Base-by-base conservation (phyloP, 2,329 filamentous ascomycete genomes). In the Verticillium longisporum region DNA sequence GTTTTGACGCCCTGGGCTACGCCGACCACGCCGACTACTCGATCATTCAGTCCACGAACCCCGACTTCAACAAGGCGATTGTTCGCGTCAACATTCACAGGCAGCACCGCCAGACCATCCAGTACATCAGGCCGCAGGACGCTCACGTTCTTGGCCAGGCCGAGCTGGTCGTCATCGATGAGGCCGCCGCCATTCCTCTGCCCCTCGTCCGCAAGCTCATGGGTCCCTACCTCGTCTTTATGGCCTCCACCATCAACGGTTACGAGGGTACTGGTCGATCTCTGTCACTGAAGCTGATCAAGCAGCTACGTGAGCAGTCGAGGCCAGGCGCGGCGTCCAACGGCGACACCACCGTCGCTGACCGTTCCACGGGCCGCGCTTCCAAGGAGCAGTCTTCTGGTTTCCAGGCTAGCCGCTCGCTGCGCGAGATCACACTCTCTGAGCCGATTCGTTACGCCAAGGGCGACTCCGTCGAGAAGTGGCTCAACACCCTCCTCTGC, bases 231-330 rank as follows among this genome's bases (percentile, higher is more conserved):
- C 81, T 99, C 41, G 92, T 98, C 9, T 99, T 99, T 76, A 98
- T 99, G 95, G 92, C 96, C 1, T 99, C 95, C 0, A 99, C 95
- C 1, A 97, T 99, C 78, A 98, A 98, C 72, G 95, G 95, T 62
- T 99, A 99, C 73, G 95, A 99, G 78, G 95, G 95, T 61, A 99
- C 95, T 6, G 95, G 95, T 50, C 87, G 95, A 61, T 98, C 95
- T 1, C 82, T 99, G 6, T 98, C 95, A 0, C 80, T 99, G 60
- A 99, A 99, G 78, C 83, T 99, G 66, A 97, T 99, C 66, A 96
- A 98, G 73, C 94, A 99, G 75, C 85, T 99, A 31, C 88, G 95
- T 62, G 94, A 99, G 69, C 93, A 99, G 72, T 96, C 94, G 37
- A 83, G 90, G 68, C 86, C 86, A 45, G 83, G 82, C 18, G 75